Percentiles rank a stretch among this genome's conserved stretches.
These are phyloP conservation scores for Globisporangium carolinianum DNA, from an alignment of 352 stramenopile species.

Conservation along the genomic window DNA sequence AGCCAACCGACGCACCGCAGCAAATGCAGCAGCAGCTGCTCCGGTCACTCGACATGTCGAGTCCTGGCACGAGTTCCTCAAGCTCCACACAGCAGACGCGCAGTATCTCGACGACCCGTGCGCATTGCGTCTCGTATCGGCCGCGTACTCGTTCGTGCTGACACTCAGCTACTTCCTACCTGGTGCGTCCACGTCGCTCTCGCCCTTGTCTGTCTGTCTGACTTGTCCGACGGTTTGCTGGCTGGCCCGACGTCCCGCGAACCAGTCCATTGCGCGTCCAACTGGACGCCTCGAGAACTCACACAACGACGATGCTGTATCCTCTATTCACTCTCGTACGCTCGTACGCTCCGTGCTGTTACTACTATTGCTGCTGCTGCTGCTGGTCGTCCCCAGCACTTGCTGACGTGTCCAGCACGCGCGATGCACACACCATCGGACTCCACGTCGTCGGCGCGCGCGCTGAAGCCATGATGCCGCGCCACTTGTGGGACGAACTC, in stretches of 20 bases:
- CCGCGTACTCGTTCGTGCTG: constrained; percentile 63
- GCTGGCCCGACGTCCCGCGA: too few relatives aligned
- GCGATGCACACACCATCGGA: constrained; percentile 4
- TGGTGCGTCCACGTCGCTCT: constrained; percentile 7
- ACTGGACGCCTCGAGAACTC: too few relatives aligned
- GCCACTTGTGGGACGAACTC: constrained; percentile 60
- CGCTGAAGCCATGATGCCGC: constrained; percentile 69
- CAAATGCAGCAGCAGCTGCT: background rate
- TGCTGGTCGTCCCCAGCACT: background rate
- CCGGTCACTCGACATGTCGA: constrained; percentile 1
- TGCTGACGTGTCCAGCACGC: background rate
- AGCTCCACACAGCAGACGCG: constrained; percentile 25
- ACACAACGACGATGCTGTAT: too few relatives aligned
- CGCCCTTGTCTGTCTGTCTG: background rate
- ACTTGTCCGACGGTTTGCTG: too few relatives aligned
- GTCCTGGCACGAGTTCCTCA: constrained; percentile 43
- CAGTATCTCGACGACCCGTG: constrained; percentile 25
- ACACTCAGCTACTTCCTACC: constrained; percentile 45
- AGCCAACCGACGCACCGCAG: background rate
- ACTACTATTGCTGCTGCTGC: background rate
- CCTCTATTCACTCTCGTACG: background rate
- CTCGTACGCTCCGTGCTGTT: background rate
- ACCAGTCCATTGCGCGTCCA: too few relatives aligned
- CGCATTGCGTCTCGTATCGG: constrained; percentile 46
- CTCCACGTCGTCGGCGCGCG: constrained; percentile 62